These are phyloP conservation scores for Adansonia grandidieri DNA, from an alignment of 441 rosid species.

Conservation along the genomic window DNA sequence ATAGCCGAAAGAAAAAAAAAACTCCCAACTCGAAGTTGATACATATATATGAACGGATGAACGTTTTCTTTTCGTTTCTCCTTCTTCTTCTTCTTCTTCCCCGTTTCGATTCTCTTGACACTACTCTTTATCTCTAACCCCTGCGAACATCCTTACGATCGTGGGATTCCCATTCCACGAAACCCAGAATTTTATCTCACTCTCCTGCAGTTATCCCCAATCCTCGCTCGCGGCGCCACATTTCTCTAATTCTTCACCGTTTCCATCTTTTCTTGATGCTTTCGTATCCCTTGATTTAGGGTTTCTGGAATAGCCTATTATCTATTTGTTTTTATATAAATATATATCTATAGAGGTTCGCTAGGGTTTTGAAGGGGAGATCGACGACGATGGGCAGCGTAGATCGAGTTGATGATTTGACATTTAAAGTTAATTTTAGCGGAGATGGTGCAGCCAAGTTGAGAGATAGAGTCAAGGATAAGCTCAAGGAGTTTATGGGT, in stretches of 20 bases:
- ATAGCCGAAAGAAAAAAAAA: too few species aligned
- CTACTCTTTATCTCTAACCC: background rate
- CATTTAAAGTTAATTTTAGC: conserved; percentile 67
- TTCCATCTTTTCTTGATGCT: background rate
- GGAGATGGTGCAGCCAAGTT: conserved; percentile 71
- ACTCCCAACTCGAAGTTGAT: background rate
- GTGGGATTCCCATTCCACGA: conserved; percentile 1
- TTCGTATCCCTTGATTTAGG: conserved; percentile 8
- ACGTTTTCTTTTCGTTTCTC: background rate
- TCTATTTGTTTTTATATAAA: background rate
- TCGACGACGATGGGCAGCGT: conserved; percentile 53
- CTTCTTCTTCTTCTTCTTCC: background rate
- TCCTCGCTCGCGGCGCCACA: background rate
- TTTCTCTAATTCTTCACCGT: background rate
- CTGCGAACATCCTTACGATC: background rate
- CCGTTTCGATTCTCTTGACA: background rate
- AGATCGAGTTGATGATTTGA: conserved; percentile 72
- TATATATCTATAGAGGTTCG: conserved; percentile 16
- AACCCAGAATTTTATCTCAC: background rate
- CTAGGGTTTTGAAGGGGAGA: conserved; percentile 32
- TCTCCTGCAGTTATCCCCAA: background rate
- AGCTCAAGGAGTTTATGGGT: conserved; percentile 95
- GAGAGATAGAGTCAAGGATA: conserved; percentile 67
- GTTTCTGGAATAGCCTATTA: conserved; percentile 5
- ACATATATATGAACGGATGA: conserved; percentile 13